Base-by-base conservation (phyloP, 352 stramenopile genomes). In the Phytophthora multivora region DNA sequence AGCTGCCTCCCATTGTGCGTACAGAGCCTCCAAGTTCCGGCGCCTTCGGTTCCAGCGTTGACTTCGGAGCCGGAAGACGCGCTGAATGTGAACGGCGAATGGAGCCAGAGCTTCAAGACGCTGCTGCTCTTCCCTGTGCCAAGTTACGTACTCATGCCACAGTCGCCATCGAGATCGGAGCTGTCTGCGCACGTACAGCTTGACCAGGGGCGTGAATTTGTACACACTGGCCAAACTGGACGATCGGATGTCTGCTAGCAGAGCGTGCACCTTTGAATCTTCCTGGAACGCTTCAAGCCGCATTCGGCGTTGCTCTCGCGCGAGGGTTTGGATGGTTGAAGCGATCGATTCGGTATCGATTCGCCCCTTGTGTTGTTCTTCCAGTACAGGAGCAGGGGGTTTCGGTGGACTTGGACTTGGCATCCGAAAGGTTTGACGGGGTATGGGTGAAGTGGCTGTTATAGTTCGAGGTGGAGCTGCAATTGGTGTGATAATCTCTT, bases 151-250 rank as follows among this genome's bases (percentile, higher is more conserved):
- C n/a, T 31, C 18, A 7, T 43, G 25, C 83, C 83, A 92, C 13
- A 51, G 35, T 2, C 19, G 19, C 78, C 77, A 83, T 8, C 63
- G 53, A 0, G 71, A 73, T 26, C 63, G 50, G 1, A 76, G 45
- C 63, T 85, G 77, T 36, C 75, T 69, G 4, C 68, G 75, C 13
- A 63, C 43, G 26, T 88, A 89, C 21, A 90, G 71, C 52, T 80
- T 79, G 38, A 84, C 80, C 2, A 88, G 59, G 15, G 83, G 83
- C 11, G 75, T 82, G 54, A 88, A 87, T 39, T 77, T 89, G 73
- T 83, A 77, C 59, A 82, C 59, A 53, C 77, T 69, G 28, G 59
- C 59, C 23, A 66, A 46, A 16, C 65, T 73, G 11, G 59, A 64
- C 2, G 63, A 71, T 2, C 80, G 70, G 9, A 90, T 69, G 8